A percentile compares a stretch with the other conserved stretches of the same genome.
phyloP scores from a whole-genome alignment of 495 filamentous ascomycete genomes.

The Xylaria telfairii region DNA sequence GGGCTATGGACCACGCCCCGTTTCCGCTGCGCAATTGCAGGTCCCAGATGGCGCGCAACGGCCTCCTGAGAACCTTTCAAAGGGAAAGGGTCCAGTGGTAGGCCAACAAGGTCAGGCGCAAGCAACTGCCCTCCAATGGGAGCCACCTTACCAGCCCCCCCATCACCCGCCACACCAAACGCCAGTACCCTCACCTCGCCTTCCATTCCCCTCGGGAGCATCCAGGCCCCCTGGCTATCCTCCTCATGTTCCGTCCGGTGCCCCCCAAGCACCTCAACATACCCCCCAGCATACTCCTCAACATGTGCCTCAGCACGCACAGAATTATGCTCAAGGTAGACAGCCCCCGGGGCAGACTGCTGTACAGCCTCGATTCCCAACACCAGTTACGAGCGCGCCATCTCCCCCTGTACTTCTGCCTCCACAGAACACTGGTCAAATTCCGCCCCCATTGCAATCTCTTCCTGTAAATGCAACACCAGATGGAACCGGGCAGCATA shows the following conservation, averaged over 20 bases:
- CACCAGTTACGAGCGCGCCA: slow-evolving; percentile 29
- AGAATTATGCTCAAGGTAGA: slow-evolving; percentile 31
- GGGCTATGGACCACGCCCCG: slow-evolving; percentile 35
- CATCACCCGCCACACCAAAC: slow-evolving; percentile 34
- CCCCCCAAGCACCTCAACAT: slow-evolving; percentile 30
- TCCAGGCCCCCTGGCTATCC: slow-evolving; percentile 36
- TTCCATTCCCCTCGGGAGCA: slow-evolving; percentile 31
- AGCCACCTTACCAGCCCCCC: slow-evolving; percentile 54
- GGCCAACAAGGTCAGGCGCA: slow-evolving; percentile 36
- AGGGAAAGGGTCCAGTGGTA: slow-evolving; percentile 36
- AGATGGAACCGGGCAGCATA: slow-evolving; percentile 38
- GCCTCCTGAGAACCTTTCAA: slow-evolving; percentile 33
- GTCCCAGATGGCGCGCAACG: slow-evolving; percentile 41
- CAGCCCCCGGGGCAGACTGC: slow-evolving; percentile 34
- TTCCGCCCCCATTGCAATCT: slow-evolving; percentile 45
- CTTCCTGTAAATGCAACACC: slow-evolving; percentile 38
- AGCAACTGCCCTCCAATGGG: slow-evolving; percentile 52
- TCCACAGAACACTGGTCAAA: slow-evolving; percentile 46
- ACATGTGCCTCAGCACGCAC: slow-evolving; percentile 29
- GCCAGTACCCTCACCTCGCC: slow-evolving; percentile 38
- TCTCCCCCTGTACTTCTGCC: slow-evolving; percentile 43
- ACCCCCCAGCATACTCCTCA: slow-evolving; percentile 9
- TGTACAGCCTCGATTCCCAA: slow-evolving; percentile 28
- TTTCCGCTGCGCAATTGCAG: slow-evolving; percentile 29
- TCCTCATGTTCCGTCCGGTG: slow-evolving; percentile 29